Evolutionary conservation across 495 filamentous ascomycete species (phyloP).

Genomic region (Endocarpon pusillum): DNA sequence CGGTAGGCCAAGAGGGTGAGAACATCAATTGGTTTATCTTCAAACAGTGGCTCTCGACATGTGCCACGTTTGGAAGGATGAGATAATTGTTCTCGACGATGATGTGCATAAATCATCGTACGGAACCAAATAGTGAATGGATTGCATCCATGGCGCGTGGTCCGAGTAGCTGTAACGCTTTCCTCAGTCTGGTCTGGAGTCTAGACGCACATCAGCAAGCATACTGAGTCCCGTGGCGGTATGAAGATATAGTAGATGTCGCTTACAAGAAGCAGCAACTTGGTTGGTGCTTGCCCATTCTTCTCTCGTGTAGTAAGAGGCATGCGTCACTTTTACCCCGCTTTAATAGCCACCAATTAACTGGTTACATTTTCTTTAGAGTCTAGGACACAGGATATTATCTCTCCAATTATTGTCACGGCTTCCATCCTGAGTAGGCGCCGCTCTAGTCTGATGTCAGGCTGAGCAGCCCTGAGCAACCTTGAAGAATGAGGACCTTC

Average conservation of each 20-base stretch:
- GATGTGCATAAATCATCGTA: background rate
- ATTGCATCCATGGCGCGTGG: background rate
- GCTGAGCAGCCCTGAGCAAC: background rate
- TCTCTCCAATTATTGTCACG: background rate
- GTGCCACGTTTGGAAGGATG: background rate
- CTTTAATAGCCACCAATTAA: too few species aligned
- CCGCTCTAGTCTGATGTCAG: background rate
- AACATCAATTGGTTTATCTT: too few species aligned
- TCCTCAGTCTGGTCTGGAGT: too few species aligned
- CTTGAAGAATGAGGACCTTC: too few species aligned
- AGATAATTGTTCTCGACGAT: background rate
- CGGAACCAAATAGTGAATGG: background rate
- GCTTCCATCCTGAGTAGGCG: background rate
- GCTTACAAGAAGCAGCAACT: background rate
- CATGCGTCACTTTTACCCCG: background rate
- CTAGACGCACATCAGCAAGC: too few species aligned
- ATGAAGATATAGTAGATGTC: background rate
- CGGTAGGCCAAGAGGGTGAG: too few species aligned
- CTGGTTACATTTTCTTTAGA: too few species aligned
- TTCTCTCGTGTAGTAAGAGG: background rate
- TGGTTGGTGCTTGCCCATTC: background rate
- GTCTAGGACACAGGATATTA: background rate
- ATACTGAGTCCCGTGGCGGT: background rate
- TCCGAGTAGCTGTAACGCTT: background rate
- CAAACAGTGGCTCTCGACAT: too few species aligned